A percentile compares a stretch with the other conserved stretches of the same genome.
These are phyloP conservation scores for Austroboletus novae-zelandiae DNA, from an alignment of 1,284 basidiomycete genomes.

Conservation along the genomic window DNA sequence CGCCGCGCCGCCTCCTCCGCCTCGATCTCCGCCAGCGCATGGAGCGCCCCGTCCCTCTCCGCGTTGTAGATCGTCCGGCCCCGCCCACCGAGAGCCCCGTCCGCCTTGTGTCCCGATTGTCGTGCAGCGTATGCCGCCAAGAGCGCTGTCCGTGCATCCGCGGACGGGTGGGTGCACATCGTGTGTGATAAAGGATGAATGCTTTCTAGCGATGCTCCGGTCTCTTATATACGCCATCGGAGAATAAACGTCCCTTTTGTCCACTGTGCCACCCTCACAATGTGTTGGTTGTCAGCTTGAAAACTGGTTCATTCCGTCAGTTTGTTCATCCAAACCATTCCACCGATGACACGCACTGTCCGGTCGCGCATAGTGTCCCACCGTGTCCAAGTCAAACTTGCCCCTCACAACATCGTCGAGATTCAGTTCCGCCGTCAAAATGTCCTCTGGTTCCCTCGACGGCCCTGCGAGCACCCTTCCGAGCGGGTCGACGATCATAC, in stretches of 20 bases:
- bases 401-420: conserved; percentile 59
- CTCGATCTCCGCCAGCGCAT: conserved; percentile 22
- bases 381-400: conserved; percentile 71
- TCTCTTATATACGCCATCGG: too few species aligned
- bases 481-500: conserved; percentile 65
- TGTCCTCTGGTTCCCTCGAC: conserved; percentile 55
- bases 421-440: conserved; percentile 65
- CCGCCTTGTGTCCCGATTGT: neutral
- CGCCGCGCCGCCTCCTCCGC: conserved; percentile 17
- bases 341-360: conserved; percentile 45
- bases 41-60: neutral
- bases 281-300: conserved; percentile 19
- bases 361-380: conserved; percentile 67
- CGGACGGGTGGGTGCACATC: conserved; percentile 26
- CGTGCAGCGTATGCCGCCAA: conserved; percentile 20
- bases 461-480: conserved; percentile 71
- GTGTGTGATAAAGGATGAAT: too few species aligned
- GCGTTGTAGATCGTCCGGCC: conserved; percentile 33
- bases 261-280: neutral
- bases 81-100: conserved; percentile 11
- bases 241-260: too few species aligned
- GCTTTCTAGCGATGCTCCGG: too few species aligned
- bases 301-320: conserved; percentile 24
- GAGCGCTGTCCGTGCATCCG: conserved; percentile 30
- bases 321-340: neutral